Conservation (phyloP, 1,284 basidiomycete species). For the Irpex sp. region DNA sequence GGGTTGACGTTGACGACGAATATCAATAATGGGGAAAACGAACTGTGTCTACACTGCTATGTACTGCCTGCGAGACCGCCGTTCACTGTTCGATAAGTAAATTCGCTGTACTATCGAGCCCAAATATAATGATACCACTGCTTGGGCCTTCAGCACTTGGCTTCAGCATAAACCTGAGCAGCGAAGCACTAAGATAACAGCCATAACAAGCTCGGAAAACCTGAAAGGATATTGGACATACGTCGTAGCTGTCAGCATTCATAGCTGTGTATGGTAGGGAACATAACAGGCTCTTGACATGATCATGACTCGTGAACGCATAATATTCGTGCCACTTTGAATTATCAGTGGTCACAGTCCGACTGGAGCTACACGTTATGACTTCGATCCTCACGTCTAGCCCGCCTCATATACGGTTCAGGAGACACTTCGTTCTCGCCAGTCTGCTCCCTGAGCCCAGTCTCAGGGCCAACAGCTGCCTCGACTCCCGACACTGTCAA, state of each 20-base stretch:
- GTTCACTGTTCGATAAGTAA: too few relatives aligned
- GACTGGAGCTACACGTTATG: not conserved
- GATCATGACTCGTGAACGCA: not conserved
- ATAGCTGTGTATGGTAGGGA: too few relatives aligned
- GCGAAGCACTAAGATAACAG: not conserved
- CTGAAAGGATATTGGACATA: not conserved
- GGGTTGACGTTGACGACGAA: not conserved
- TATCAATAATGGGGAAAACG: not conserved
- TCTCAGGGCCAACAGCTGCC: not conserved
- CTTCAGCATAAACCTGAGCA: too few relatives aligned
- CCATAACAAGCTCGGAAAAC: not conserved
- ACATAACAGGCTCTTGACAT: too few relatives aligned
- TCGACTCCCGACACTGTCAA: not conserved
- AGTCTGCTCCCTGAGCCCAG: not conserved
- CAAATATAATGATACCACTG: too few relatives aligned
- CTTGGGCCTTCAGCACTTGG: too few relatives aligned
- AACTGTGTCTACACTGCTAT: not conserved
- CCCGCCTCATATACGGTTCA: not conserved
- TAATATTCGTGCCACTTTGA: not conserved
- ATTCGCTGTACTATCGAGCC: too few relatives aligned
- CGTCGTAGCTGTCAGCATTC: not conserved
- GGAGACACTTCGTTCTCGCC: not conserved
- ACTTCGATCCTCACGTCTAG: not conserved
- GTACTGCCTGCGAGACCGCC: not conserved
- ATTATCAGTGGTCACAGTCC: too few relatives aligned